Conservation (phyloP, 2,329 filamentous ascomycete species). For the Trichoderma harzianum region DNA sequence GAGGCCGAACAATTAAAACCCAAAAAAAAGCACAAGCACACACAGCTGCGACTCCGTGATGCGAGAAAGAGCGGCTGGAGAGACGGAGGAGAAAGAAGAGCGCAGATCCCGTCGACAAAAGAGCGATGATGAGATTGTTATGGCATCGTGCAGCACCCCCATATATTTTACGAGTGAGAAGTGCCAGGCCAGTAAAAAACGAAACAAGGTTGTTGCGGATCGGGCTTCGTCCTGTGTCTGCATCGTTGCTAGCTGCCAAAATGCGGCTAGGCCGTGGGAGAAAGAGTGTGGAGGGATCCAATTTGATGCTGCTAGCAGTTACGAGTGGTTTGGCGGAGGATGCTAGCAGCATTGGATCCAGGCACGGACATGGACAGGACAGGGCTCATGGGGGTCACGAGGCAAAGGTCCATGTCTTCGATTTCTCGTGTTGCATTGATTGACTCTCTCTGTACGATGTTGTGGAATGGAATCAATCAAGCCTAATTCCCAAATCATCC, state of each 20-base stretch:
- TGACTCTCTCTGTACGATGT: background rate
- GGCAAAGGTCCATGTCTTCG: background rate
- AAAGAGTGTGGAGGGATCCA: background rate
- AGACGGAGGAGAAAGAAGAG: background rate
- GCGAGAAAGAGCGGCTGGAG: conserved; percentile 12
- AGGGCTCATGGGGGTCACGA: background rate
- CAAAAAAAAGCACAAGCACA: background rate
- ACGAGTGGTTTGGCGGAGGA: background rate
- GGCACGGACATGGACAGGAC: background rate
- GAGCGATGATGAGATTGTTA: conserved; percentile 2
- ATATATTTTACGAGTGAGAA: background rate
- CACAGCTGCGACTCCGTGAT: background rate
- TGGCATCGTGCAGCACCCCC: conserved; percentile 4
- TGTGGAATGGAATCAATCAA: background rate
- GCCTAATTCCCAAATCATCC: no score
- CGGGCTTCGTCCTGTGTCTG: background rate
- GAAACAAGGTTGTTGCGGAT: conserved; percentile 8
- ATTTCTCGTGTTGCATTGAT: background rate
- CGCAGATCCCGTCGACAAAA: background rate
- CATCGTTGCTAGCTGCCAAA: conserved; percentile 2
- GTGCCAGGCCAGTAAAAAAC: background rate
- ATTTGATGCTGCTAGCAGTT: background rate
- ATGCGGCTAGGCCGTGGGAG: conserved; percentile 1
- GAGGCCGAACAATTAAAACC: background rate
- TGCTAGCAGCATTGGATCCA: background rate